phyloP scores from a whole-genome alignment of 768 basidiomycete species.

The Aureoboletus auriporus region DNA sequence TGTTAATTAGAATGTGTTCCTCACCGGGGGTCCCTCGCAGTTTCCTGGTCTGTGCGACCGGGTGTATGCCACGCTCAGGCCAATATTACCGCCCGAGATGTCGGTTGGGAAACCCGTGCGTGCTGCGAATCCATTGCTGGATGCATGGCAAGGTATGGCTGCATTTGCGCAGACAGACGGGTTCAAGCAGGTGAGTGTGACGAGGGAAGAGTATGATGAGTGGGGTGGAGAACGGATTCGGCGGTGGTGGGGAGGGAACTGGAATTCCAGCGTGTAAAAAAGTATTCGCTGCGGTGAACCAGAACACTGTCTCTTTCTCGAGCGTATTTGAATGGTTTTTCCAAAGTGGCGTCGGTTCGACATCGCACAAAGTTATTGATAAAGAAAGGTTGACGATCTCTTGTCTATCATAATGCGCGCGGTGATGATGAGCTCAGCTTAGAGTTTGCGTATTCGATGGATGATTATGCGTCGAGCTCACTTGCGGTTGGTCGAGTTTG shows the following conservation, averaged over 20 bases:
- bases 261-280: constrained; percentile 43
- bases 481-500: too few species aligned
- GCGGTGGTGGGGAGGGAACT: constrained; percentile 92
- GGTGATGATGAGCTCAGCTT: too few species aligned
- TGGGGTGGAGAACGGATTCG: constrained; percentile 83
- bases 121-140: constrained; percentile 63
- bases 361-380: too few species aligned
- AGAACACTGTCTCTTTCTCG: background rate
- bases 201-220: constrained; percentile 83
- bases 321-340: too few species aligned
- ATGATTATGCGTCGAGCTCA: too few species aligned
- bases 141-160: constrained; percentile 95
- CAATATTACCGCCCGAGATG: constrained; percentile 82
- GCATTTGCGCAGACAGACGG: constrained; percentile 57
- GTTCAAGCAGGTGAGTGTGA: constrained; percentile 56
- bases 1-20: constrained; percentile 69
- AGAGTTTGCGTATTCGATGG: too few species aligned
- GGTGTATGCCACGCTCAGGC: constrained; percentile 70
- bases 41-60: constrained; percentile 66
- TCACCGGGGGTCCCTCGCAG: constrained; percentile 80
- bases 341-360: too few species aligned
- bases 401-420: too few species aligned
- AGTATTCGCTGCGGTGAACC: background rate
- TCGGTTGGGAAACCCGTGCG: constrained; percentile 52
- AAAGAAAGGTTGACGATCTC: too few species aligned